Evolutionary conservation across 2,329 filamentous ascomycete species (phyloP).

Genomic region (Alternaria sp.): DNA sequence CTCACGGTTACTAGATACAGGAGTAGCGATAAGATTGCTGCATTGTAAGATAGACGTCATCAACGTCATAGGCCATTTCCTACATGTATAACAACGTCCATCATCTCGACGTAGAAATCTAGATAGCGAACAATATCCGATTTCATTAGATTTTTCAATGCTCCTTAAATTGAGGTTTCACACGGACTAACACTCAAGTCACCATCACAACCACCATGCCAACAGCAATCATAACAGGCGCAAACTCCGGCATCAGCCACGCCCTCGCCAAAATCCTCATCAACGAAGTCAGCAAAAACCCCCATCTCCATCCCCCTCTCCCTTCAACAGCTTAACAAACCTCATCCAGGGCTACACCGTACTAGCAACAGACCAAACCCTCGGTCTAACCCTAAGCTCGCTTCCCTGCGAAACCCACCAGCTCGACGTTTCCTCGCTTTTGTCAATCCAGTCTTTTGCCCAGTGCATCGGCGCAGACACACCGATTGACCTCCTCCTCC

Average conservation of each 20-base stretch:
- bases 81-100: neutral
- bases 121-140: too few species aligned
- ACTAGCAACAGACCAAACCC: conserved; percentile 37
- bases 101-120: too few species aligned
- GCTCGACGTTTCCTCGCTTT: conserved; percentile 29
- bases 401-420: conserved; percentile 36
- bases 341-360: conserved; percentile 41
- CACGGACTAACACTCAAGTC: neutral
- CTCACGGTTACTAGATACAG: neutral
- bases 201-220: conserved; percentile 32
- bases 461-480: conserved; percentile 28
- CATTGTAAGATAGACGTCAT: conserved; percentile 2
- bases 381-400: conserved; percentile 39
- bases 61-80: neutral
- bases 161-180: neutral
- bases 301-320: neutral
- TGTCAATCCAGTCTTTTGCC: neutral
- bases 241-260: conserved; percentile 52
- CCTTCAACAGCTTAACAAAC: neutral
- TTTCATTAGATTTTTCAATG: neutral
- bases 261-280: conserved; percentile 42
- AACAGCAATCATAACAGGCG: conserved; percentile 51
- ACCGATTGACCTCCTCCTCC: conserved; percentile 48
- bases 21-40: neutral
- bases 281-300: conserved; percentile 25